Evolutionary conservation across 202 grass and related monocot species (phyloP).

Genomic region (Schoenoplectus triqueter): DNA sequence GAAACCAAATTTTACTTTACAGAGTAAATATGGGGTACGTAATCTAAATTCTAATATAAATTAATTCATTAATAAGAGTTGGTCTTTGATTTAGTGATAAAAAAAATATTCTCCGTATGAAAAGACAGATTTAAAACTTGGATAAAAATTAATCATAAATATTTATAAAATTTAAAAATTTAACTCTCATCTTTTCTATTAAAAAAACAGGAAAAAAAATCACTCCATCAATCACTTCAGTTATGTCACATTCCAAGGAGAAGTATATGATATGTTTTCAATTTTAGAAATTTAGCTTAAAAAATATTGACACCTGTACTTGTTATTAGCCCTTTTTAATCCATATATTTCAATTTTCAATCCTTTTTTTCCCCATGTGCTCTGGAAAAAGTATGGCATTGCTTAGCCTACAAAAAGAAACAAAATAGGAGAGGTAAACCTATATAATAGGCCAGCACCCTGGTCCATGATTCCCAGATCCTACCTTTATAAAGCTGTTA

Average conservation of each 20-base stretch:
- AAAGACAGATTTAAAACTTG: no score
- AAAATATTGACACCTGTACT: not conserved
- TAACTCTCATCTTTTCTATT: no score
- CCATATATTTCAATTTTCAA: no score
- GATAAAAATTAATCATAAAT: no score
- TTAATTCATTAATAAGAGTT: no score
- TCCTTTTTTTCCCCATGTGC: not conserved
- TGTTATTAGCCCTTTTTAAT: no score
- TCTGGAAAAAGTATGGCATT: not conserved
- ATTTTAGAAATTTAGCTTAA: no score
- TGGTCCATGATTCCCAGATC: constrained; percentile 4
- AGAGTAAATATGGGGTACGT: not conserved
- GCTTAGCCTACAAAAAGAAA: not conserved
- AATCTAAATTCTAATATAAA: no score
- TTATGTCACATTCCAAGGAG: not conserved
- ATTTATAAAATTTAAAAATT: no score
- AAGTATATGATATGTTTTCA: not conserved
- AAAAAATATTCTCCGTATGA: no score
- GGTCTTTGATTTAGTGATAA: no score
- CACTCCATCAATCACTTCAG: not conserved
- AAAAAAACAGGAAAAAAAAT: no score
- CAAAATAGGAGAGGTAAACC: not conserved
- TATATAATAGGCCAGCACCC: constrained; percentile 2
- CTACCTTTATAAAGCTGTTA: constrained; percentile 27
- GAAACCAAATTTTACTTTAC: not conserved